A percentile compares a stretch with the other conserved stretches of the same genome.
phyloP scores from a whole-genome alignment of 2,329 filamentous ascomycete species.

The Fusarium haematococcum region DNA sequence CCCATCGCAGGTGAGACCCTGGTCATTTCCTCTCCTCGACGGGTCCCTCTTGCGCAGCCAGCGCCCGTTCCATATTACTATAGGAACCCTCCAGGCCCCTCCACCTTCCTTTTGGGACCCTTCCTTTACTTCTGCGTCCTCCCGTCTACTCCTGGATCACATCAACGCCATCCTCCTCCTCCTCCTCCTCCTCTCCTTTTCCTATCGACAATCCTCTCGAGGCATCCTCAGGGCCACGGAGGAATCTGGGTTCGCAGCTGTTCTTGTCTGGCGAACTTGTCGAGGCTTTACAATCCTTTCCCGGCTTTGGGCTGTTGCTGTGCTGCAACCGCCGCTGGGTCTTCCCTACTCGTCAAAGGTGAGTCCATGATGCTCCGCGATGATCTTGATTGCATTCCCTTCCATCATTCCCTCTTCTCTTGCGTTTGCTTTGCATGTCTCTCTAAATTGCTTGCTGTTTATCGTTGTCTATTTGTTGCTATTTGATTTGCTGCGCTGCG shows the following conservation, averaged over 20 bases:
- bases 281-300: conserved; percentile 22
- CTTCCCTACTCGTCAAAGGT: conserved; percentile 34
- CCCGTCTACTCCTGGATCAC: conserved; percentile 17
- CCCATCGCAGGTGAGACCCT: conserved; percentile 30
- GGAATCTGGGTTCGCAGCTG: conserved; percentile 33
- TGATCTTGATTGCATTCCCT: conserved; percentile 17
- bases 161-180: conserved; percentile 24
- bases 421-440: neutral
- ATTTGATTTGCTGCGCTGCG: conserved; percentile 14
- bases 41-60: conserved; percentile 20
- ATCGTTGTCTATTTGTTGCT: neutral
- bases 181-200: conserved; percentile 7
- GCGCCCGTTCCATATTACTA: conserved; percentile 37
- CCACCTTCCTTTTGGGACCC: conserved; percentile 36
- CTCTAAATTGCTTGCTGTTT: conserved; percentile 3
- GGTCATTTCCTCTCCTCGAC: conserved; percentile 21
- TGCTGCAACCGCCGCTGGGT: conserved; percentile 31
- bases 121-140: conserved; percentile 34
- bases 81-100: conserved; percentile 43
- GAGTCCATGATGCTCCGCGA: conserved; percentile 35
- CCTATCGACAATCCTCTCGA: conserved; percentile 34
- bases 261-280: conserved; percentile 26
- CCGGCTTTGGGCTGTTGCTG: conserved; percentile 23
- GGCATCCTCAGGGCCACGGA: conserved; percentile 35
- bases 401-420: neutral